Evolutionary conservation across 2,329 filamentous ascomycete species (phyloP), one percentile per base, ranked within the genome.

Genomic region (Chaetomiaceae sp.): DNA sequence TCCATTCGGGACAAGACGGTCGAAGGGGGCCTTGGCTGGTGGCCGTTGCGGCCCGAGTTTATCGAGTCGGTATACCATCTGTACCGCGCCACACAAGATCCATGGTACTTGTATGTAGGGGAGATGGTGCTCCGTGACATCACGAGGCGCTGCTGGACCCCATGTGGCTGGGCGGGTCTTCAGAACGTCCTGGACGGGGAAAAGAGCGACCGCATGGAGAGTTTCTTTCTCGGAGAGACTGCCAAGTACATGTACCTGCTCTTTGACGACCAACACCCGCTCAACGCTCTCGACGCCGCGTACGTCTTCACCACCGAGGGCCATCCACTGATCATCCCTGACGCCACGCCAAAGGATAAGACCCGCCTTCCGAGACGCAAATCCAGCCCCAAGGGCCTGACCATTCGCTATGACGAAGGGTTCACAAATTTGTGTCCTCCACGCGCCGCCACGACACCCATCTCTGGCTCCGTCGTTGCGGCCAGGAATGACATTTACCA

Each of bases 291-390:
- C 34, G 93, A 97, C 67, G 83, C 85, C 0, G 83, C 91, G 0
- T 95, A 86, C 66, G 92, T 99, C 13, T 97, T 99, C 66, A 93
- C 88, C 0, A 99, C 93, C 0, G 93, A 99, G 69, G 93, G 92
- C 0, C 93, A 99, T 67, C 93, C 93, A 3, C 74, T 99, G 39
- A 77, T 97, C 37, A 86, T 99, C 46, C 91, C 91, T 12, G 75
- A 73, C 51, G 71, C 68, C 57, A 55, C 38, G 14, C 47, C 50
- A 2, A 67, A 62, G 46, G 62, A 58, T 48, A 34, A 63, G 59
- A 34, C 9, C 16, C 53, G 35, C 14, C 45, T n/a, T 6, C 33
- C 14, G 19, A 49, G n/a, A n/a, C n/a, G n/a, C n/a, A n/a, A 20
- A 16, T 57, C 46, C n/a, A 19, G 43, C 7, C 47, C 39, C 37